Evolutionary conservation across 148 eudicot species (phyloP).

Genomic region (Pouteria glomerata): DNA sequence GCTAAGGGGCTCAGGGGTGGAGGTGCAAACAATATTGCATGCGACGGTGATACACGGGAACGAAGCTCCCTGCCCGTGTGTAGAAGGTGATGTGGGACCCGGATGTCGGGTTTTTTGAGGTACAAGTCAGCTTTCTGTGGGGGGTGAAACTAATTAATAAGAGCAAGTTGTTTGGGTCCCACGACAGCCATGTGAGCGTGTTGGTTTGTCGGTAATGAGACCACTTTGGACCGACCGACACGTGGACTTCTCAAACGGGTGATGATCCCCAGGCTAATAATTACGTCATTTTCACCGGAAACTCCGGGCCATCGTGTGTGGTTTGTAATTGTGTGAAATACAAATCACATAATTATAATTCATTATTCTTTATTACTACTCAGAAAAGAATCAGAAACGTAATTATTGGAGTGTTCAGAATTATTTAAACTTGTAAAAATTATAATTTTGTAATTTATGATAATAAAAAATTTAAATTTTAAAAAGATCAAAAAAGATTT

Average conservation of each 20-base stretch:
- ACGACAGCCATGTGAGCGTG: conserved; percentile 6
- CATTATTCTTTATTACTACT: too few relatives aligned
- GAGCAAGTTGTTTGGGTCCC: background rate
- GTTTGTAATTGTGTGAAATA: too few relatives aligned
- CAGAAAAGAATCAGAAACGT: too few relatives aligned
- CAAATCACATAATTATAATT: too few relatives aligned
- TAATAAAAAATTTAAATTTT: too few relatives aligned
- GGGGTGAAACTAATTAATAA: background rate
- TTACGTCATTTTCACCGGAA: too few relatives aligned
- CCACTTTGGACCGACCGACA: background rate
- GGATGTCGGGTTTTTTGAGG: conserved; percentile 6
- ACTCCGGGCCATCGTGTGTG: too few relatives aligned
- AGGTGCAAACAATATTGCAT: background rate
- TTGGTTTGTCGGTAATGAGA: conserved; percentile 4
- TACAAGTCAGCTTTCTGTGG: conserved; percentile 4
- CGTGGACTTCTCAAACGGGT: background rate
- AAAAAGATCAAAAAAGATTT: too few relatives aligned
- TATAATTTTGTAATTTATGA: too few relatives aligned
- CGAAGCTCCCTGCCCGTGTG: conserved; percentile 1
- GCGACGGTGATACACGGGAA: background rate
- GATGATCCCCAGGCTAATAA: too few relatives aligned
- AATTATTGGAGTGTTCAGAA: too few relatives aligned
- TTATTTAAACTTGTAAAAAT: too few relatives aligned
- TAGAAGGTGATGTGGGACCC: background rate
- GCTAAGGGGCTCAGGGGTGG: background rate